Conservation (phyloP, 805 yeast species). For the Yamadazyma akitaensis region DNA sequence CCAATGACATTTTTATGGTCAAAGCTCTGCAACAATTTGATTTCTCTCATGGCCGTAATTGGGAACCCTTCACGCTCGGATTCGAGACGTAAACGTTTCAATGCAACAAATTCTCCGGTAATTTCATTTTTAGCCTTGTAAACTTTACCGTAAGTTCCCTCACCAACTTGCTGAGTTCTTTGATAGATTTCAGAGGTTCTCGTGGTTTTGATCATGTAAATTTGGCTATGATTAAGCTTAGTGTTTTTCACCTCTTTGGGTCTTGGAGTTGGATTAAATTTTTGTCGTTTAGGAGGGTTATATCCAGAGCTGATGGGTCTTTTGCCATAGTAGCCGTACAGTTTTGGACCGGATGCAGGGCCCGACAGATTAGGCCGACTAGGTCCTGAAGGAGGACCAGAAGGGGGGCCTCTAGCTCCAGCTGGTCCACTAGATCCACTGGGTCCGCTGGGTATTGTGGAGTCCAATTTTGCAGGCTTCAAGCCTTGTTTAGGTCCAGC, state of each 20-base stretch:
- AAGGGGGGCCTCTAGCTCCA: not conserved
- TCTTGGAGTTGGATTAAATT: constrained; percentile 2
- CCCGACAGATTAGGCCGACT: not conserved
- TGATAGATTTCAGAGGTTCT: constrained; percentile 49
- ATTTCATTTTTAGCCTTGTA: constrained; percentile 75
- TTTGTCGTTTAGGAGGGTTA: not conserved
- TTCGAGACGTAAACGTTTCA: constrained; percentile 81
- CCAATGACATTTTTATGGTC: constrained; percentile 82
- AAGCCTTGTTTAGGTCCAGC: not conserved
- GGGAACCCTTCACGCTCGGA: constrained; percentile 94
- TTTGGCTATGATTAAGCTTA: constrained; percentile 26
- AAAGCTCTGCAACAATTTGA: constrained; percentile 76
- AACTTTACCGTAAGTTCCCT: constrained; percentile 97
- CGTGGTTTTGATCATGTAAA: constrained; percentile 28
- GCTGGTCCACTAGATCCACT: no score
- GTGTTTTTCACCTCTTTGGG: constrained; percentile 16
- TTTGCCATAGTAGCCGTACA: not conserved
- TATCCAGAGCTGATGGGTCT: not conserved
- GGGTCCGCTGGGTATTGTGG: no score
- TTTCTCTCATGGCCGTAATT: constrained; percentile 90
- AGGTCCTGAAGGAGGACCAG: not conserved
- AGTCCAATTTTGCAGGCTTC: no score
- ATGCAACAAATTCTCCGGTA: constrained; percentile 75
- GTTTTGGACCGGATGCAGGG: not conserved
- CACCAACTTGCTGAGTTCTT: constrained; percentile 89